These are phyloP conservation scores for Teunomyces barrocoloradensis DNA, from an alignment of 805 yeast genomes.

Conservation along the genomic window DNA sequence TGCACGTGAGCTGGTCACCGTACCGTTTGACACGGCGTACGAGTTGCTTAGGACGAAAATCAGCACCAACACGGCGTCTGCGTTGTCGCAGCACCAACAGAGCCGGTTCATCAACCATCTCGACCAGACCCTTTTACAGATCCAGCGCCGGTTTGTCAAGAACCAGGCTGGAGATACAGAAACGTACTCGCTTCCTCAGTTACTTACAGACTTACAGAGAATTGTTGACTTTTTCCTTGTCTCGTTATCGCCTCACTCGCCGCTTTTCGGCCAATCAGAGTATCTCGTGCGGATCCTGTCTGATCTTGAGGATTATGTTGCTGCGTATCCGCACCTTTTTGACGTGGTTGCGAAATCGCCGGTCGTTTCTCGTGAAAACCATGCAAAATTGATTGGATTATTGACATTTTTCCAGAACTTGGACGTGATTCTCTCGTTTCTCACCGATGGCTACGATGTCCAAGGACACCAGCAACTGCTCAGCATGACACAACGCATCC, in stretches of 20 bases:
- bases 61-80: background rate
- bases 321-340: conserved; percentile 25
- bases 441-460: conserved; percentile 29
- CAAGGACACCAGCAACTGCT: conserved; percentile 24
- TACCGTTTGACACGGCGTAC: conserved; percentile 31
- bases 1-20: conserved; percentile 15
- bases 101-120: conserved; percentile 53
- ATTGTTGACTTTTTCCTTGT: conserved; percentile 61
- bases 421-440: conserved; percentile 25
- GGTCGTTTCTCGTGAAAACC: conserved; percentile 6
- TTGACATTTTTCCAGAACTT: conserved; percentile 38
- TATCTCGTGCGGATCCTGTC: conserved; percentile 64
- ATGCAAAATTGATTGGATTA: conserved; percentile 14
- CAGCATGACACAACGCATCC: conserved; percentile 49
- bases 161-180: conserved; percentile 31
- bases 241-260: conserved; percentile 38
- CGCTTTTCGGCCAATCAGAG: conserved; percentile 58
- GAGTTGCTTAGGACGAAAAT: conserved; percentile 13
- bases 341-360: conserved; percentile 5
- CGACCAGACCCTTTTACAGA: conserved; percentile 50
- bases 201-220: conserved; percentile 45
- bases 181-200: conserved; percentile 24
- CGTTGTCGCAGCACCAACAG: conserved; percentile 41
- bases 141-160: conserved; percentile 53
- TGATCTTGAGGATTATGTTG: conserved; percentile 61